Evolutionary conservation across 2,329 filamentous ascomycete species (phyloP).

Genomic region (Fusarium humuli): DNA sequence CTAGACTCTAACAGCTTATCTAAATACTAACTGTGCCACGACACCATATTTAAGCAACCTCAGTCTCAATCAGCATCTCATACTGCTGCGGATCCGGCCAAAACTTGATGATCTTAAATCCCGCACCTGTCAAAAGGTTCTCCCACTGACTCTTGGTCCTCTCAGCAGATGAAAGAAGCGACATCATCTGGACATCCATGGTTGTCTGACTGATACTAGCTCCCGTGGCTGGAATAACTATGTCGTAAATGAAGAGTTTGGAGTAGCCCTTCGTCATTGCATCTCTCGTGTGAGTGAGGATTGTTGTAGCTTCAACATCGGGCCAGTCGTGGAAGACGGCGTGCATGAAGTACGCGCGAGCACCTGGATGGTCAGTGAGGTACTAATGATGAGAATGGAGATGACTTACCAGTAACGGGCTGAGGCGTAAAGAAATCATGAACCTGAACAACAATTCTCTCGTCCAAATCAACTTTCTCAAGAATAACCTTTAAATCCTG

Average conservation of each 20-base stretch:
- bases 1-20: neutral
- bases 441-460: conserved; percentile 15
- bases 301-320: conserved; percentile 50
- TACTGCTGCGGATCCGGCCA: conserved; percentile 43
- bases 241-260: conserved; percentile 40
- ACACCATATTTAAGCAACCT: neutral
- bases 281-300: conserved; percentile 40
- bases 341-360: conserved; percentile 59
- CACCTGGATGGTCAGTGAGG: conserved; percentile 36
- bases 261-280: conserved; percentile 45
- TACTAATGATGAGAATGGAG: too few species aligned
- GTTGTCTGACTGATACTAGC: conserved; percentile 41
- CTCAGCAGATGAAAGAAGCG: conserved; percentile 43
- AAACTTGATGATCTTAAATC: conserved; percentile 30
- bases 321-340: conserved; percentile 64
- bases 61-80: conserved; percentile 39
- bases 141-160: conserved; percentile 36
- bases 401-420: conserved; percentile 8
- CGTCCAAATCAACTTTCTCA: conserved; percentile 6
- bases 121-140: conserved; percentile 5
- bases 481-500: conserved; percentile 36
- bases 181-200: conserved; percentile 48
- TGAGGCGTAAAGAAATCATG: conserved; percentile 39
- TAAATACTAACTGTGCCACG: too few species aligned
- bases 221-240: conserved; percentile 27